Evolutionary conservation across 441 rosid species (phyloP).

Genomic region (Erodium moschatum): DNA sequence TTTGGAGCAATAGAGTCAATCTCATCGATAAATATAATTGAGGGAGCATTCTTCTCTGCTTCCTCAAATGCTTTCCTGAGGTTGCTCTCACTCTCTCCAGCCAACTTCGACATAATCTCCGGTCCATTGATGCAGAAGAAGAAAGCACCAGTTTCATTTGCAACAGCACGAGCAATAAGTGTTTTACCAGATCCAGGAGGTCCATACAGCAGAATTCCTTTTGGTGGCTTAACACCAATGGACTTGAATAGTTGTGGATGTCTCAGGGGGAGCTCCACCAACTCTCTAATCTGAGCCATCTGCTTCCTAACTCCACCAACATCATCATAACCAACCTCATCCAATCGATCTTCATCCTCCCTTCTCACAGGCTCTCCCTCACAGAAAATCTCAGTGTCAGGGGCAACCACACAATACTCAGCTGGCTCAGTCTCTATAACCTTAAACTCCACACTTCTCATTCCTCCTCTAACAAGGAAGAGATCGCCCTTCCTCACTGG

Average conservation of each 20-base stretch:
- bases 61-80: constrained; percentile 7
- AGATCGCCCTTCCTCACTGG: constrained; percentile 9
- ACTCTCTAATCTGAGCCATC: constrained; percentile 5
- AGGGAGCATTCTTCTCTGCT: constrained; percentile 5
- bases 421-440: constrained; percentile 2
- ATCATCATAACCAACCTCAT: constrained; percentile 5
- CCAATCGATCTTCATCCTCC: constrained; percentile 4
- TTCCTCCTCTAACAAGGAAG: not conserved
- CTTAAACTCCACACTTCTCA: constrained; percentile 1
- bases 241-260: constrained; percentile 6
- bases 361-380: constrained; percentile 8
- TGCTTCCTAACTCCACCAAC: constrained; percentile 9
- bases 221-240: not conserved
- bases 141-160: constrained; percentile 4
- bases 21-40: constrained; percentile 1
- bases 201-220: not conserved
- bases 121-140: constrained; percentile 4
- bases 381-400: constrained; percentile 7
- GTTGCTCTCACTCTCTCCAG: constrained; percentile 3
- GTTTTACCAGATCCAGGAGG: constrained; percentile 10
- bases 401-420: constrained; percentile 3
- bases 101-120: not conserved
- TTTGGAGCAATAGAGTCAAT: constrained; percentile 5
- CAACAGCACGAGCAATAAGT: constrained; percentile 3
- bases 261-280: not conserved